Evolutionary conservation across 352 stramenopile species (phyloP).

Genomic region (Paralagenidium karlingii): DNA sequence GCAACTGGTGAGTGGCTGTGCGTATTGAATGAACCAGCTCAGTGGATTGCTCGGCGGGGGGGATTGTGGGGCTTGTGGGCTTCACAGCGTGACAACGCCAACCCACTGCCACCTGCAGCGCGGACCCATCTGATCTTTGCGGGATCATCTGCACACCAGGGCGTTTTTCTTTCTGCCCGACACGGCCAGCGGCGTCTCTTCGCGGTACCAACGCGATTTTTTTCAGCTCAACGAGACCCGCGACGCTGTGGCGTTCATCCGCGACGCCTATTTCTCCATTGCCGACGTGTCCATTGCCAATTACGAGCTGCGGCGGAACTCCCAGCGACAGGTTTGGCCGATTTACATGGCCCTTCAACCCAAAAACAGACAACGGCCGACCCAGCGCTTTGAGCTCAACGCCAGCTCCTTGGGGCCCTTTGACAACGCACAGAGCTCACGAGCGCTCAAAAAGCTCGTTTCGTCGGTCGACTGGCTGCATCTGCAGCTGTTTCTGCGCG

Average conservation of each 20-base stretch:
- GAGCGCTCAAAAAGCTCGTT: conserved; percentile 29
- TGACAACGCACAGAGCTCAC: conserved; percentile 13
- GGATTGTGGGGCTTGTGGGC: too few species aligned
- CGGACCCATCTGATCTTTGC: too few species aligned
- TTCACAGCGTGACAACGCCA: too few species aligned
- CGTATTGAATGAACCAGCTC: too few species aligned
- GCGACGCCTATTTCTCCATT: conserved; percentile 69
- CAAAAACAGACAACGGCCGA: too few species aligned
- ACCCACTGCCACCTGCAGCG: too few species aligned
- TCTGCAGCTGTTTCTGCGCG: conserved; percentile 46
- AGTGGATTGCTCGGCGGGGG: too few species aligned
- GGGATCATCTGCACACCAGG: conserved; percentile 11
- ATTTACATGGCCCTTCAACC: too few species aligned
- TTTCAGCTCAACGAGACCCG: conserved; percentile 71
- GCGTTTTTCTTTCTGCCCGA: conserved; percentile 71
- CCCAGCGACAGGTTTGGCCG: too few species aligned
- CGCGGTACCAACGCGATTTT: conserved; percentile 46
- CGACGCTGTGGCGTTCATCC: conserved; percentile 41
- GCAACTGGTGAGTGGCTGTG: conserved; percentile 80
- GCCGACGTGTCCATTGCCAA: conserved; percentile 56
- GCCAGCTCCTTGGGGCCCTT: conserved; percentile 57
- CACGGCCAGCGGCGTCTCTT: conserved; percentile 44
- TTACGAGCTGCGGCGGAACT: too few species aligned
- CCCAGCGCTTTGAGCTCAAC: too few species aligned
- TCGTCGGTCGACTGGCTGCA: conserved; percentile 25